Evolutionary conservation across 1,284 basidiomycete species (phyloP).

Genomic region (Moniliophthora roreri): DNA sequence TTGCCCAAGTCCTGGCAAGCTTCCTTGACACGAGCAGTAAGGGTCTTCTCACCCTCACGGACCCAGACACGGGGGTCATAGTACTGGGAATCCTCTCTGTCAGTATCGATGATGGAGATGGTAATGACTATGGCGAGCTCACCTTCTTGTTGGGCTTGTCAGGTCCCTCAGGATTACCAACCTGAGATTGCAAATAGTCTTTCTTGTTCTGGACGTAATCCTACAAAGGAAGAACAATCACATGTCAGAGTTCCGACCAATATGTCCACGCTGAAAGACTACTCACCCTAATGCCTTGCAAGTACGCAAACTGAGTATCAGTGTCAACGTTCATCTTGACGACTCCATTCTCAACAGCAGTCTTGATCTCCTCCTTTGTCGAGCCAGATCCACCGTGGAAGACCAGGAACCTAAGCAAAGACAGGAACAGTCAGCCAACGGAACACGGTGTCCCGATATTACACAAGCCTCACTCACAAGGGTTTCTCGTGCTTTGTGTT

Average conservation of each 20-base stretch:
- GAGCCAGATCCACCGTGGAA: slow-evolving; percentile 99
- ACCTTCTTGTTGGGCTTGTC: slow-evolving; percentile 99
- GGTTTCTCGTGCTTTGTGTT: slow-evolving; percentile 63
- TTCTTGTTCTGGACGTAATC: slow-evolving; percentile 86
- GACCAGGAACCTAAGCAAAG: slow-evolving; percentile 80
- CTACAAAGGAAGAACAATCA: slow-evolving; percentile 32
- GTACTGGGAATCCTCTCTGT: slow-evolving; percentile 55
- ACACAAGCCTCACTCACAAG: slow-evolving; percentile 60
- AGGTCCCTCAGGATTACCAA: slow-evolving; percentile 91
- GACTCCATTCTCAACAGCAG: slow-evolving; percentile 90
- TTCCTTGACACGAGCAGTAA: slow-evolving; percentile 85
- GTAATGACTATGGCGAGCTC: slow-evolving; percentile 3
- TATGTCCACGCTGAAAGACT: neutral
- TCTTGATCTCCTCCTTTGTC: slow-evolving; percentile 93
- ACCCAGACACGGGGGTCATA: slow-evolving; percentile 98
- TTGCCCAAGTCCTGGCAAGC: slow-evolving; percentile 92
- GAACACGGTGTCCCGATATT: neutral
- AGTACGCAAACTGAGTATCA: slow-evolving; percentile 93
- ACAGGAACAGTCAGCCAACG: slow-evolving; percentile 4
- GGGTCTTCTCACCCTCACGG: slow-evolving; percentile 97
- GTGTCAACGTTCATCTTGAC: slow-evolving; percentile 98
- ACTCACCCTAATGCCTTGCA: slow-evolving; percentile 80
- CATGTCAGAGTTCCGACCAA: slow-evolving; percentile 5
- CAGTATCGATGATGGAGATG: slow-evolving; percentile 7
- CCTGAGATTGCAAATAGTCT: slow-evolving; percentile 84